phyloP scores from a whole-genome alignment of 192 early-diverging fungal species.

The Podila epicladia region DNA sequence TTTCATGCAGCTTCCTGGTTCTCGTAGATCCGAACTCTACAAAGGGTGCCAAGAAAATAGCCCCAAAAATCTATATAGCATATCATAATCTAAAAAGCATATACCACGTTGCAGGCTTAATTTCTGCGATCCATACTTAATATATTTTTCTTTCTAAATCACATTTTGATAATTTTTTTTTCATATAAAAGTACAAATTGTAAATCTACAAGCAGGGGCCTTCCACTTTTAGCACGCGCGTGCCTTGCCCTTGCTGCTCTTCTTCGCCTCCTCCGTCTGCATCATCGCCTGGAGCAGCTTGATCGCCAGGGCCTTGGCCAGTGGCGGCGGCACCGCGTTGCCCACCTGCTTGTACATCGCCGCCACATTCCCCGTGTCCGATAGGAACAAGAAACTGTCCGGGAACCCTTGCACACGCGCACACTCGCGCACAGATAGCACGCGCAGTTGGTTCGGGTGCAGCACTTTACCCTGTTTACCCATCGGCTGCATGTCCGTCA shows the following conservation, averaged over 20 bases:
- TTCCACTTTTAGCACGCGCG: too few species aligned
- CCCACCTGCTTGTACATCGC: slow-evolving; percentile 73
- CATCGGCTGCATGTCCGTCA: slow-evolving; percentile 70
- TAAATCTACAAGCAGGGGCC: too few species aligned
- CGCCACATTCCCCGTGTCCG: slow-evolving; percentile 30
- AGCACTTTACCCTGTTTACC: slow-evolving; percentile 67
- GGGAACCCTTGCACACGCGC: slow-evolving; percentile 80
- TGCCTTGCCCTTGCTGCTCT: too few species aligned
- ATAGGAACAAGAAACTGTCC: slow-evolving; percentile 65
- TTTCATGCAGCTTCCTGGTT: too few species aligned
- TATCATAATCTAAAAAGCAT: too few species aligned
- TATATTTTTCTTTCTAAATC: too few species aligned
- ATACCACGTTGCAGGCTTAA: background rate
- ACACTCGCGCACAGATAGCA: slow-evolving; percentile 68
- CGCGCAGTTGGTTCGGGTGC: slow-evolving; percentile 69
- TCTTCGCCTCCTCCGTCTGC: background rate
- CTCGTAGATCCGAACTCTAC: too few species aligned
- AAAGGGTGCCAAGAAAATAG: too few species aligned
- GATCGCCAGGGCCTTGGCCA: slow-evolving; percentile 66
- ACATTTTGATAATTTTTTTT: too few species aligned
- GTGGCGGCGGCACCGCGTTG: slow-evolving; percentile 75
- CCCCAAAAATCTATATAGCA: too few species aligned
- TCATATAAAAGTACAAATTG: background rate
- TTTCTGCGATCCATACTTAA: too few species aligned
- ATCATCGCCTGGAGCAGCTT: slow-evolving; percentile 63